Evolutionary conservation across 2,329 filamentous ascomycete species (phyloP), one percentile per base, ranked within the genome.

Genomic region (Fusarium nematophilum): DNA sequence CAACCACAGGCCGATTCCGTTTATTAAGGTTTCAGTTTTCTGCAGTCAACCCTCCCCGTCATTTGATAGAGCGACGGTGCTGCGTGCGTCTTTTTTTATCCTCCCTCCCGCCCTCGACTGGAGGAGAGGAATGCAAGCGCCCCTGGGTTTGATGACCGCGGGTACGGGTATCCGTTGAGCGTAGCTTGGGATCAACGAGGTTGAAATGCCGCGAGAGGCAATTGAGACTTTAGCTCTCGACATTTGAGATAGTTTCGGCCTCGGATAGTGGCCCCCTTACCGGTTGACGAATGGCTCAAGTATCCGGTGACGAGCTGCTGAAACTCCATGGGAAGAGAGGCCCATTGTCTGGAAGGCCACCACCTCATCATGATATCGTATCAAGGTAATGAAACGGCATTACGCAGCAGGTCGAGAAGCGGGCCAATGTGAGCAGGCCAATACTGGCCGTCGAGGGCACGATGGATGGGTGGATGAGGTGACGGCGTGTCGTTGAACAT

Each of bases 51-150:
- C 31, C 23, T 29, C 39, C 31, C 26, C 23, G 47, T 23, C 40
- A 49, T 29, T 27, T 34, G 30, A 27, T 43, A 9, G 17, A 42
- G 14, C 21, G 37, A 21, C 27, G 15, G 21, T 25, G 13, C 26
- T 42, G 36, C 38, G 18, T 15, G 14, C n/a, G 6, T 36, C 31
- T 25, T 18, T 25, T 21, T n/a, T 39, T 18, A 36, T 18, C 38
- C 34, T 9, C 27, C 40, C 21, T 30, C 34, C 56, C 23, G 36
- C n/a, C 10, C n/a, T 51, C 15, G 23, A 33, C 26, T 27, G 36
- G 11, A 39, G n/a, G 43, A 42, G 37, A 59, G 62, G 59, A 68
- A 68, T 66, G 65, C 14, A 55, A 53, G 53, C 53, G 57, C 11
- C 37, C 36, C 30, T 18, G 18, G 36, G 29, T 50, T n/a, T n/a